Evolutionary conservation across 2,329 filamentous ascomycete genomes (phyloP), one percentile per base, ranked within the genome.

Genomic region (Ambrosiella beaveri): DNA sequence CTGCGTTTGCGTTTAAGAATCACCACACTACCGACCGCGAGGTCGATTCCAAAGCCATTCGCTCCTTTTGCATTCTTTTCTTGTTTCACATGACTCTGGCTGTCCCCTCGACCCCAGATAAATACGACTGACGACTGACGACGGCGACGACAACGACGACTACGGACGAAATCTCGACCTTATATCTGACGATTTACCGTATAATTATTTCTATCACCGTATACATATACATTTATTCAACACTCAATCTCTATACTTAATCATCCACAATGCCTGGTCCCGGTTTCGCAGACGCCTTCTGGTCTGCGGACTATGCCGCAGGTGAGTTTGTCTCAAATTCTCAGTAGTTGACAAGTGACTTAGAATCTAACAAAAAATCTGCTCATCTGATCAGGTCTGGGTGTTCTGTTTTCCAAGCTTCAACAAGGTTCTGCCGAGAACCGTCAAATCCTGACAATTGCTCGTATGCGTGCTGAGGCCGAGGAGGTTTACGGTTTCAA

Each of bases 371-470:
- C 9, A 51, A 19, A 27, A 11, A 27, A 35, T 27, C 9, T n/a
- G 17, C 19, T 11, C 11, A 9, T 51, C 13, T 36, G 3, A 17
- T 40, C 57, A 84, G 82, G 93, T 62, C 80, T 98, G 64, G 90
- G 91, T 58, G 89, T 97, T 63, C 80, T 98, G 63, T 98, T 97
- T 68, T 83, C 83, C 70, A 98, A 98, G 76, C 84, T 98, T 59
- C 90, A 97, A 71, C 93, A 98, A 71, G 93, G 93, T 62, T 86
- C 94, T 60, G 80, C 90, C 65, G 93, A 98, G 72, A 95, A 98
- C 71, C 86, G 91, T 66, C 93, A 98, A 72, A 78, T 98, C 61
- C 75, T 98, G 63, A 93, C 86, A 41, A 82, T 98, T 66, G 89
- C 93, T 63, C 87, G 87, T 61, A 80, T 97, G 84, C 88, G 93